phyloP scores from a whole-genome alignment of 140 eudicot species.

The Oenanthe javanica region DNA sequence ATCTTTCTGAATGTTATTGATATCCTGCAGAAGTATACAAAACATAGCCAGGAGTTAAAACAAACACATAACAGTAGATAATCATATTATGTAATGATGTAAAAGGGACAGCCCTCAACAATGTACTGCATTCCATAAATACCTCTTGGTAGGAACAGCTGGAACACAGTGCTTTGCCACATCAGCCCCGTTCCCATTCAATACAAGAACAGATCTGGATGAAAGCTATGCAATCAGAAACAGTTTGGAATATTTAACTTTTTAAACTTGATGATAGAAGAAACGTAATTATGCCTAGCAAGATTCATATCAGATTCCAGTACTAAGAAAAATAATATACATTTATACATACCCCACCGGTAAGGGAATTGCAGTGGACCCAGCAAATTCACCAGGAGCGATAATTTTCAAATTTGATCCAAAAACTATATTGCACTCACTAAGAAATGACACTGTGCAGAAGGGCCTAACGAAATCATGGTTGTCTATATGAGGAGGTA shows the following conservation, averaged over 20 bases:
- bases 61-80: neutral
- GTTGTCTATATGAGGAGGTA: constrained; percentile 95
- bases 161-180: constrained; percentile 97
- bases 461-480: constrained; percentile 97
- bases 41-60: constrained; percentile 1
- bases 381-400: constrained; percentile 78
- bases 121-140: neutral
- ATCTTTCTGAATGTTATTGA: constrained; percentile 91
- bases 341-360: constrained; percentile 76
- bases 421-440: constrained; percentile 75
- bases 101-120: neutral
- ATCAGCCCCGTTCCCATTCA: constrained; percentile 93
- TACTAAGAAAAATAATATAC: neutral
- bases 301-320: neutral
- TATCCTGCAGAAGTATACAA: constrained; percentile 43
- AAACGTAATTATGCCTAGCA: neutral
- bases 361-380: constrained; percentile 52
- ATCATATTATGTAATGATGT: constrained; percentile 2
- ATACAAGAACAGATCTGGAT: constrained; percentile 79
- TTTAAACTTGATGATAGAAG: neutral
- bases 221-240: constrained; percentile 7
- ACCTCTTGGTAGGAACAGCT: constrained; percentile 93
- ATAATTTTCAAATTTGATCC: constrained; percentile 65
- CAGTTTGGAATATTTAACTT: neutral
- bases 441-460: constrained; percentile 88